Evolutionary conservation across 2,329 filamentous ascomycete species (phyloP).

Genomic region (Aspergillus arachidicola): DNA sequence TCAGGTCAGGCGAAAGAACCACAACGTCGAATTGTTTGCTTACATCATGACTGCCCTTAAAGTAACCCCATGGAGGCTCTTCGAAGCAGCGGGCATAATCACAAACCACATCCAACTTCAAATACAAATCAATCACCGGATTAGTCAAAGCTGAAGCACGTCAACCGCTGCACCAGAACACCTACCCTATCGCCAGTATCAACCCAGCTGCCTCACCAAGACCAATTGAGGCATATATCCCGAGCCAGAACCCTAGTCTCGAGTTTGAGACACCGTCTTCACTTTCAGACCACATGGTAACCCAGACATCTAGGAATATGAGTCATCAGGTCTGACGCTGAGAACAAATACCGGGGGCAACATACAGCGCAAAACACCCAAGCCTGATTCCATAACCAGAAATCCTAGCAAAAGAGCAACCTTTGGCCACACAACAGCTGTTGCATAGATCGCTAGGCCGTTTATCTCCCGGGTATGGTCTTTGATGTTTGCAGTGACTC

Average conservation of each 20-base stretch:
- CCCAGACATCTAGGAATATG: background rate
- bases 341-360: background rate
- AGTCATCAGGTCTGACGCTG: background rate
- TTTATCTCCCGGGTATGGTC: background rate
- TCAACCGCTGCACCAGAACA: too few relatives aligned
- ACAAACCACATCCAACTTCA: too few relatives aligned
- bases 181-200: too few relatives aligned
- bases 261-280: background rate
- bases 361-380: background rate
- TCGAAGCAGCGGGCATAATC: too few relatives aligned
- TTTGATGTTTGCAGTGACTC: background rate
- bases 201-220: too few relatives aligned
- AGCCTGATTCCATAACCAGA: background rate
- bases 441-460: background rate
- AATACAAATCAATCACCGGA: too few relatives aligned
- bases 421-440: background rate
- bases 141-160: too few relatives aligned
- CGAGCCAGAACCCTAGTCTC: background rate
- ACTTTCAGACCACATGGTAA: background rate
- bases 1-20: too few relatives aligned
- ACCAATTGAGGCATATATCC: too few relatives aligned
- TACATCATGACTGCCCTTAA: too few relatives aligned
- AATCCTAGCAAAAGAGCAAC: background rate
- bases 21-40: too few relatives aligned
- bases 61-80: too few relatives aligned